Percentiles rank a stretch among this genome's conserved stretches.
Conservation (phyloP, 805 yeast genomes). For the Hanseniaspora valbyensis region DNA sequence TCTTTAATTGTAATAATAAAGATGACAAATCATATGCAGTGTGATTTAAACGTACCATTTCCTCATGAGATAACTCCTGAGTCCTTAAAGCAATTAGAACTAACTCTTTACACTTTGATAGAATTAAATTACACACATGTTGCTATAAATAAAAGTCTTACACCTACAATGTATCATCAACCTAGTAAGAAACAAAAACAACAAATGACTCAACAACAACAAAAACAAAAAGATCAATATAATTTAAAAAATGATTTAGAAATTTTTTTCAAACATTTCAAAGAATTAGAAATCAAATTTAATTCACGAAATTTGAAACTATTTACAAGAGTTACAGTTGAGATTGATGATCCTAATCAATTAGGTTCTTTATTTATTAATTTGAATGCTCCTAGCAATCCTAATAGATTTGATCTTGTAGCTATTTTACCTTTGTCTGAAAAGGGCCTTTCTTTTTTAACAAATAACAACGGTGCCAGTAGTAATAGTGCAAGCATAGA, state of each 20-base stretch:
- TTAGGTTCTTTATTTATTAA: constrained; percentile 26
- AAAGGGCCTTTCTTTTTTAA: constrained; percentile 62
- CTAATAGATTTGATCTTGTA: constrained; percentile 55
- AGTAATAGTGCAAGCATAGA: constrained; percentile 37
- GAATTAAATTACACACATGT: constrained; percentile 62
- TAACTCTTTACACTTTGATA: constrained; percentile 43
- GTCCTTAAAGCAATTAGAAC: constrained; percentile 33
- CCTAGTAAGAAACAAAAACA: constrained; percentile 38
- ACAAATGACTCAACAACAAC: constrained; percentile 23
- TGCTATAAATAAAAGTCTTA: constrained; percentile 58
- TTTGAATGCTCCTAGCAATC: constrained; percentile 10
- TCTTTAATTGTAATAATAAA: too few relatives aligned
- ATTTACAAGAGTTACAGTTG: constrained; percentile 63
- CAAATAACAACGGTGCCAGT: constrained; percentile 50
- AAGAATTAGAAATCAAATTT: constrained; percentile 25
- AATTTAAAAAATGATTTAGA: constrained; percentile 10
- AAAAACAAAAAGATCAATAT: background rate
- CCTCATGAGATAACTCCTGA: constrained; percentile 41
- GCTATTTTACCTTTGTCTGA: constrained; percentile 76
- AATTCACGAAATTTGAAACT: constrained; percentile 35
- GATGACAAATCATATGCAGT: constrained; percentile 31
- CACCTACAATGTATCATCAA: constrained; percentile 45
- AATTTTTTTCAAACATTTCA: constrained; percentile 18
- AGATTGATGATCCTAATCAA: constrained; percentile 66
- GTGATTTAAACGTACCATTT: constrained; percentile 67